phyloP scores from a whole-genome alignment of 805 yeast species.

The Candida loeiensis region DNA sequence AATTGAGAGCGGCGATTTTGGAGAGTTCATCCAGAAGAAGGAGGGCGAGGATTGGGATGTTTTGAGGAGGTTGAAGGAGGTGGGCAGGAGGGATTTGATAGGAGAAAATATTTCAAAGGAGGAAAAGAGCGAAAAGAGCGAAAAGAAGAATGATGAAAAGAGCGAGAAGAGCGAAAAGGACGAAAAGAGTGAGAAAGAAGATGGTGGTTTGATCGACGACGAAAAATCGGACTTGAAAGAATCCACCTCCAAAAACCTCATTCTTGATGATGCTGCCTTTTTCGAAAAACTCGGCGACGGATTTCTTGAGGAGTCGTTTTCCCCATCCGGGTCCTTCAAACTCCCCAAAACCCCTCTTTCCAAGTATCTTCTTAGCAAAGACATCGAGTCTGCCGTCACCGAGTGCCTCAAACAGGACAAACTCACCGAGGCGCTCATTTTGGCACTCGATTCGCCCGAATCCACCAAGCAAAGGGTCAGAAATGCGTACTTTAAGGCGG shows the following conservation, averaged over 20 bases:
- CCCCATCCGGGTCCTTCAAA: conserved; percentile 55
- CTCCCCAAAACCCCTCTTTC: conserved; percentile 45
- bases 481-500: conserved; percentile 63
- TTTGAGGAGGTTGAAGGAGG: conserved; percentile 47
- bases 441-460: conserved; percentile 67
- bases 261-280: conserved; percentile 27
- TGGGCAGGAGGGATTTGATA: conserved; percentile 51
- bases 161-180: not conserved
- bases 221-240: no score
- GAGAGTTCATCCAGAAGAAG: conserved; percentile 51
- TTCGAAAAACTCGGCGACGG: conserved; percentile 36
- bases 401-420: conserved; percentile 59
- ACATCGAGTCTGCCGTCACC: conserved; percentile 64
- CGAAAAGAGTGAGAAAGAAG: not conserved
- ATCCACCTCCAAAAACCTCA: no score
- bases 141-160: conserved; percentile 6
- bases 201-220: no score
- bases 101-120: conserved; percentile 21
- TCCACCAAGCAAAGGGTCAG: conserved; percentile 62
- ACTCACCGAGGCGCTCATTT: conserved; percentile 74
- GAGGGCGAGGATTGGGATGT: conserved; percentile 65
- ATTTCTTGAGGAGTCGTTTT: conserved; percentile 18
- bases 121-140: conserved; percentile 1
- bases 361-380: conserved; percentile 52
- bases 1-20: conserved; percentile 51